Conservation (phyloP, 2,329 filamentous ascomycete genomes). For the Daldinia sp. region DNA sequence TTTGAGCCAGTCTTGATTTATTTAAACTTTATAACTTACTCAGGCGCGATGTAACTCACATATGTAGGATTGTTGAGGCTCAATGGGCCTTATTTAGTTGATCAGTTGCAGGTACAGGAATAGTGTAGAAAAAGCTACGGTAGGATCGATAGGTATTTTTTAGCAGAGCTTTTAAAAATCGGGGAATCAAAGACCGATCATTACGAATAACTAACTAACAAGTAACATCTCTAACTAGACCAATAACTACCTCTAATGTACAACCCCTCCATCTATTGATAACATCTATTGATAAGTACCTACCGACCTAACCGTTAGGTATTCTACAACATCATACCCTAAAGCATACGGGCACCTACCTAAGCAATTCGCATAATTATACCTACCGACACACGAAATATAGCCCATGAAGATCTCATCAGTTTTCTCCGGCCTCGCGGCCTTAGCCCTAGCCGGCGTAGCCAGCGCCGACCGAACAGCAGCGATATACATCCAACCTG, state of each 20-base stretch:
- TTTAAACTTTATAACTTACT: neutral
- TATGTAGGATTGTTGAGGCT: constrained; percentile 25
- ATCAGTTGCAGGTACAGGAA: neutral
- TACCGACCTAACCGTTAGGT: too few relatives aligned
- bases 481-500: constrained; percentile 63
- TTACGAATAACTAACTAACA: constrained; percentile 13
- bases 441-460: constrained; percentile 49
- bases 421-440: constrained; percentile 54
- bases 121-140: neutral
- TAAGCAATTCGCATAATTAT: neutral
- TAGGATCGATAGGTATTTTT: neutral
- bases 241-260: too few relatives aligned
- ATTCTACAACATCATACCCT: neutral
- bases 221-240: neutral
- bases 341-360: too few relatives aligned
- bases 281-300: too few relatives aligned
- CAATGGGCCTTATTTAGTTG: constrained; percentile 14
- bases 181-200: constrained; percentile 24
- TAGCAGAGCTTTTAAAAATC: constrained; percentile 19
- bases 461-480: constrained; percentile 54
- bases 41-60: neutral
- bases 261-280: constrained; percentile 5
- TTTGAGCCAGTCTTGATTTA: neutral
- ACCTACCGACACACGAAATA: neutral
- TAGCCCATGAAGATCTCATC: constrained; percentile 53